phyloP scores from a whole-genome alignment of 192 early-diverging fungal species.

The Obelidium mucronatum region DNA sequence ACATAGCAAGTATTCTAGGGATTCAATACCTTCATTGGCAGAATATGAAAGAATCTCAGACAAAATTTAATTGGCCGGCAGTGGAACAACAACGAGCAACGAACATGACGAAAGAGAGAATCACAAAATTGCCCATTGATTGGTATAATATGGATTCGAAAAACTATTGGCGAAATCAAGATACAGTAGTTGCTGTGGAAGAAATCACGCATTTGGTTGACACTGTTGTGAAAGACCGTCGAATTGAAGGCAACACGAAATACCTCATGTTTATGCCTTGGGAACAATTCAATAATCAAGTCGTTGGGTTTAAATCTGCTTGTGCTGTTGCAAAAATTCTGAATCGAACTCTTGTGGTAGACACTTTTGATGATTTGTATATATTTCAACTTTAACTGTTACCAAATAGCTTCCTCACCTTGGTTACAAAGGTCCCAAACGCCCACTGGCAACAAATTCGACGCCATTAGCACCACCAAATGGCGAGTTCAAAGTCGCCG shows the following conservation, averaged over 20 bases:
- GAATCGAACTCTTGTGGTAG: constrained; percentile 41
- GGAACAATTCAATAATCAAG: constrained; percentile 53
- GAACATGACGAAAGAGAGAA: constrained; percentile 29
- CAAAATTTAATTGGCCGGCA: constrained; percentile 28
- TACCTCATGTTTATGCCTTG: constrained; percentile 51
- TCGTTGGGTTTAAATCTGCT: constrained; percentile 50
- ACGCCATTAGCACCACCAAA: constrained; percentile 1
- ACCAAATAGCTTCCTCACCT: constrained; percentile 38
- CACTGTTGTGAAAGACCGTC: constrained; percentile 2
- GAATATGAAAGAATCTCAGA: constrained; percentile 21
- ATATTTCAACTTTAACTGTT: not conserved
- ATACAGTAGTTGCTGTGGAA: constrained; percentile 30
- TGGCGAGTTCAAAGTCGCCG: constrained; percentile 20
- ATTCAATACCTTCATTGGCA: constrained; percentile 43
- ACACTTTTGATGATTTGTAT: not conserved
- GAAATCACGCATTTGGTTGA: constrained; percentile 34
- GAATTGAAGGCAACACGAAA: constrained; percentile 5
- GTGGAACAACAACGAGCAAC: constrained; percentile 34
- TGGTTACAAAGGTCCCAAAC: constrained; percentile 35
- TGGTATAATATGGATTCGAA: constrained; percentile 56
- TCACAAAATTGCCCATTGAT: constrained; percentile 39
- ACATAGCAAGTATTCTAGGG: constrained; percentile 34
- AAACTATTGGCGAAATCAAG: constrained; percentile 53
- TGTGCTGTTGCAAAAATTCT: constrained; percentile 47
- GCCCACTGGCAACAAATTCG: not conserved